Conservation (phyloP, 345 rosid species). For the Turritis glabra region DNA sequence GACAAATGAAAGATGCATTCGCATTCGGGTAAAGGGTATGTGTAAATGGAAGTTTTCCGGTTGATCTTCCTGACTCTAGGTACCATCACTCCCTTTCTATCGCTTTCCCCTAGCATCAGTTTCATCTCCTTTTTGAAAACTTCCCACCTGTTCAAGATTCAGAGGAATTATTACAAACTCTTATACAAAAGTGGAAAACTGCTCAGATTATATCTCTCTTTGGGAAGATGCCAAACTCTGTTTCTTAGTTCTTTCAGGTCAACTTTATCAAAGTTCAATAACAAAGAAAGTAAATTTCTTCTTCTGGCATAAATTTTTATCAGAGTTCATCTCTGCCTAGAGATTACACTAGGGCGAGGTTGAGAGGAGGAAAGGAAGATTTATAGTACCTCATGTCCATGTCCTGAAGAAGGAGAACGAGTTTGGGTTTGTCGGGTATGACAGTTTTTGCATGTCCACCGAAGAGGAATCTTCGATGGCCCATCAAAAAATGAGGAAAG, state of each 20-base stretch:
- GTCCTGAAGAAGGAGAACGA: slow-evolving; percentile 75
- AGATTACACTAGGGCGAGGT: not conserved
- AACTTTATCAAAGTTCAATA: slow-evolving; percentile 4
- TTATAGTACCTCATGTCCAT: slow-evolving; percentile 63
- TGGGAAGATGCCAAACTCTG: not conserved
- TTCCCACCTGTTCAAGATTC: slow-evolving; percentile 65
- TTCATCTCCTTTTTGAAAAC: slow-evolving; percentile 68
- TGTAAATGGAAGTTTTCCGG: slow-evolving; percentile 83
- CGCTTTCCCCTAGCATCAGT: slow-evolving; percentile 73
- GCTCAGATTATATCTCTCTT: not conserved
- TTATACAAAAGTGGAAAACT: not conserved
- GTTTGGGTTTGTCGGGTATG: slow-evolving; percentile 81
- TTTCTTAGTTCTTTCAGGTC: not conserved
- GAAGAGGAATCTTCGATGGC: slow-evolving; percentile 84
- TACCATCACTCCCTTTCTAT: slow-evolving; percentile 78
- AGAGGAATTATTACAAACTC: not conserved
- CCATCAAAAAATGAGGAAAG: slow-evolving; percentile 96
- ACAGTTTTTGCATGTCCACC: slow-evolving; percentile 90
- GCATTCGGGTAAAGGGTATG: slow-evolving; percentile 87
- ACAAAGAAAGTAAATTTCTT: too few relatives aligned
- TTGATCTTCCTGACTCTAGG: slow-evolving; percentile 80
- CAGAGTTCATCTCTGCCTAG: too few relatives aligned
- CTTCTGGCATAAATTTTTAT: too few relatives aligned
- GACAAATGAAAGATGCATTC: slow-evolving; percentile 62
- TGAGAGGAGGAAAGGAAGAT: slow-evolving; percentile 7